These are phyloP conservation scores for Pseudonectria foliicola DNA, from an alignment of 2,329 filamentous ascomycete genomes.

Conservation along the genomic window DNA sequence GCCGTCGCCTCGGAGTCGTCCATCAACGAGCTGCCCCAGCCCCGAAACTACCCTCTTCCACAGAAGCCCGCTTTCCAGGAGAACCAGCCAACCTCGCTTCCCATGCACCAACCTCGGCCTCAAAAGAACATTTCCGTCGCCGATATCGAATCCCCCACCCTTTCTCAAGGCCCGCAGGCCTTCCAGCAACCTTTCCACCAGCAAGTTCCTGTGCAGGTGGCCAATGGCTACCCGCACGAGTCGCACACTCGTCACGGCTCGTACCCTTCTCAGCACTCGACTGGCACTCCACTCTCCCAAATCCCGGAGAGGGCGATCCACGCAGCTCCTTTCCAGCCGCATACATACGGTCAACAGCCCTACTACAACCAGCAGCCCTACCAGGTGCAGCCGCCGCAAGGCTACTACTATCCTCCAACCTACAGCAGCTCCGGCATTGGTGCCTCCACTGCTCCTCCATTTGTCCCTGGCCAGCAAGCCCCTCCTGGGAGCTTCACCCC, in stretches of 20 bases:
- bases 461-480: slow-evolving; percentile 47
- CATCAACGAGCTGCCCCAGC: slow-evolving; percentile 47
- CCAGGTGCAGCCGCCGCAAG: slow-evolving; percentile 38
- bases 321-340: slow-evolving; percentile 81
- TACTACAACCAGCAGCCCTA: slow-evolving; percentile 48
- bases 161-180: slow-evolving; percentile 53
- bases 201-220: slow-evolving; percentile 74
- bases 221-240: slow-evolving; percentile 49
- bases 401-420: slow-evolving; percentile 62
- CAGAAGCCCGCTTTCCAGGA: slow-evolving; percentile 53
- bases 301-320: slow-evolving; percentile 91
- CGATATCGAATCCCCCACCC: slow-evolving; percentile 59
- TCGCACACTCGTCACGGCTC: slow-evolving; percentile 61
- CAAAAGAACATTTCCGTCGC: slow-evolving; percentile 92
- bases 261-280: slow-evolving; percentile 62
- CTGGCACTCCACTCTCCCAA: slow-evolving; percentile 77
- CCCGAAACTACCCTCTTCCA: slow-evolving; percentile 51
- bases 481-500: slow-evolving; percentile 35
- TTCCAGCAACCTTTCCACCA: slow-evolving; percentile 93
- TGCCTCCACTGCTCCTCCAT: slow-evolving; percentile 47
- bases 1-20: slow-evolving; percentile 23
- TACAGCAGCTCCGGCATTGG: slow-evolving; percentile 42
- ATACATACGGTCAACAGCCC: slow-evolving; percentile 51
- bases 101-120: slow-evolving; percentile 91
- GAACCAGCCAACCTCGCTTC: slow-evolving; percentile 42